phyloP scores from a whole-genome alignment of 805 yeast species.

The Debaryomyces castellii region DNA sequence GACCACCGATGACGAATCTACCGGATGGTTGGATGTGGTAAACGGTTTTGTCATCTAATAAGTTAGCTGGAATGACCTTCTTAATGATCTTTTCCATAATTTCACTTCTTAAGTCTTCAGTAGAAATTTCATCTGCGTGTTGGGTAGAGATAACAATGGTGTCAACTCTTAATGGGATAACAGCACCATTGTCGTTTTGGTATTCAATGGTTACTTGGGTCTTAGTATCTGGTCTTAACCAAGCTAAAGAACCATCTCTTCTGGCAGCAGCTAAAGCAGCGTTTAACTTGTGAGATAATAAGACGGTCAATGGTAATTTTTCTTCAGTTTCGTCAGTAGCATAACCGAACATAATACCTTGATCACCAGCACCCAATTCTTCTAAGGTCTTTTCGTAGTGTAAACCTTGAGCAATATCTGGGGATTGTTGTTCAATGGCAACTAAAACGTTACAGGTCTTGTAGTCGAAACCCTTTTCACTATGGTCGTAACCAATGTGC shows the following conservation, averaged over 20 bases:
- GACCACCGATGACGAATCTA: slow-evolving; percentile 99
- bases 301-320: slow-evolving; percentile 90
- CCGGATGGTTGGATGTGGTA: slow-evolving; percentile 99
- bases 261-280: slow-evolving; percentile 96
- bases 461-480: slow-evolving; percentile 97
- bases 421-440: slow-evolving; percentile 99
- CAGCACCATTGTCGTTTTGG: slow-evolving; percentile 91
- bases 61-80: slow-evolving; percentile 87
- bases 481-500: slow-evolving; percentile 95
- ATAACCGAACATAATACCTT: slow-evolving; percentile 99
- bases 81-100: slow-evolving; percentile 78
- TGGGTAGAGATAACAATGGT: slow-evolving; percentile 97
- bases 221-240: slow-evolving; percentile 99
- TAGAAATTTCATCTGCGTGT: slow-evolving; percentile 93
- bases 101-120: slow-evolving; percentile 85
- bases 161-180: slow-evolving; percentile 93
- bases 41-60: slow-evolving; percentile 91
- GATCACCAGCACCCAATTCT: slow-evolving; percentile 99
- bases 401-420: slow-evolving; percentile 99
- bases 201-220: slow-evolving; percentile 99
- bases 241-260: slow-evolving; percentile 88
- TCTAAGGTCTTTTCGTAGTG: slow-evolving; percentile 94
- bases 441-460: slow-evolving; percentile 98
- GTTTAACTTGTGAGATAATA: slow-evolving; percentile 94
- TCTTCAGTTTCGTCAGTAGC: slow-evolving; percentile 99